Conservation (phyloP, 2,329 filamentous ascomycete genomes). For the Diaporthe helianthi region DNA sequence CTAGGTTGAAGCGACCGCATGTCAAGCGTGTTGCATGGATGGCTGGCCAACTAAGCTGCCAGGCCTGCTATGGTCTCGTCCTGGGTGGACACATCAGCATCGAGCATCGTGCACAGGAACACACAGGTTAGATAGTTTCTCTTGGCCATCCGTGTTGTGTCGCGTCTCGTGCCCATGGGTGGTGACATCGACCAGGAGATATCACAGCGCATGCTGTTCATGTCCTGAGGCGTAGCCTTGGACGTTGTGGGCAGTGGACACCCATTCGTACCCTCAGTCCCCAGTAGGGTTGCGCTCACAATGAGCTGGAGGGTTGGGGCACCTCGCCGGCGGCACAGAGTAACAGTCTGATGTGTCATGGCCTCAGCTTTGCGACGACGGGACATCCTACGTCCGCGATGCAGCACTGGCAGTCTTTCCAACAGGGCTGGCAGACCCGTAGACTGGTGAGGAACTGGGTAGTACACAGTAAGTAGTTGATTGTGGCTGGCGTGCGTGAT, state of each 20-base stretch:
- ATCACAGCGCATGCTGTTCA: not conserved
- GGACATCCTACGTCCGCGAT: conserved; percentile 14
- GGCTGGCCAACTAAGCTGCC: not conserved
- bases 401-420: conserved; percentile 1
- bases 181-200: not conserved
- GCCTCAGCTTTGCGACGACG: conserved; percentile 20
- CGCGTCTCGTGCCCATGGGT: not conserved
- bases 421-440: conserved; percentile 14
- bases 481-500: conserved; percentile 22
- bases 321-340: conserved; percentile 18
- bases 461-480: not conserved
- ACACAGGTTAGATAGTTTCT: not conserved
- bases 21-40: not conserved
- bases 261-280: not conserved
- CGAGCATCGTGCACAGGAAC: not conserved
- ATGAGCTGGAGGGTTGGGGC: not conserved
- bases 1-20: not conserved
- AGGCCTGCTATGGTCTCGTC: not conserved
- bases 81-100: not conserved
- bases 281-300: not conserved
- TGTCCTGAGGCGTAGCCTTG: not conserved
- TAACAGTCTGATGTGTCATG: conserved; percentile 16
- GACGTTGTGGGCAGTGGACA: not conserved
- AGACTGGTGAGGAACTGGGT: too few species aligned
- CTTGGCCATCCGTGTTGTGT: not conserved